Percentiles rank a stretch among this genome's conserved stretches.
phyloP scores from a whole-genome alignment of 305 asterid species.

The Solanum aculeatissimum region DNA sequence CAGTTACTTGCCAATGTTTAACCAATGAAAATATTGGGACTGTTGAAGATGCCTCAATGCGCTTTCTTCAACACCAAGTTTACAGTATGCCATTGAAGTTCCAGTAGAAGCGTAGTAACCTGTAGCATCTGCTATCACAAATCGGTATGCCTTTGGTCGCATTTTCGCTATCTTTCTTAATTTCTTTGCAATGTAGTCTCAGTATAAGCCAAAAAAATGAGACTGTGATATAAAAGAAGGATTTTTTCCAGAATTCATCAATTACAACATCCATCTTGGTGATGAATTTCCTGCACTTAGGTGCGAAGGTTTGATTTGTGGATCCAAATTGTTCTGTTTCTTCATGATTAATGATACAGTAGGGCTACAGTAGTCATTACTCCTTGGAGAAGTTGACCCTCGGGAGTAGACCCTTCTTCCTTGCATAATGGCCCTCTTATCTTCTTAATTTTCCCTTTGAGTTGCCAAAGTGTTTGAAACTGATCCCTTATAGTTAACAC shows the following conservation, averaged over 20 bases:
- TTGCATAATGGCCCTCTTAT: slow-evolving; percentile 47
- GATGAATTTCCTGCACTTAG: slow-evolving; percentile 56
- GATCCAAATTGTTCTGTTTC: slow-evolving; percentile 59
- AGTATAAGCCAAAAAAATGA: background rate
- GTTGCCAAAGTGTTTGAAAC: slow-evolving; percentile 41
- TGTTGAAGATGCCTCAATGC: background rate
- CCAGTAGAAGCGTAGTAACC: background rate
- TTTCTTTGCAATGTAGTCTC: background rate
- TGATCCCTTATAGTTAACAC: slow-evolving; percentile 67
- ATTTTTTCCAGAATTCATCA: background rate
- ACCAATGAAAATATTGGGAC: background rate
- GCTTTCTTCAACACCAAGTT: background rate
- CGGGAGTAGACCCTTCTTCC: slow-evolving; percentile 76
- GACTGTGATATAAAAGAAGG: background rate
- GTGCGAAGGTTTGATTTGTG: slow-evolving; percentile 28
- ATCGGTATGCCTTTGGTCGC: background rate
- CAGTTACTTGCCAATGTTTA: background rate
- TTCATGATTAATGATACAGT: slow-evolving; percentile 92
- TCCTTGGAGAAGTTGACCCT: slow-evolving; percentile 73
- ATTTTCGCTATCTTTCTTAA: background rate
- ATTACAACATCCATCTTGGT: slow-evolving; percentile 62
- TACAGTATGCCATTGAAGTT: background rate
- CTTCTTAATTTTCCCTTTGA: slow-evolving; percentile 48
- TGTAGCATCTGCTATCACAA: background rate
- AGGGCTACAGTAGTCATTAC: slow-evolving; percentile 81